Conservation (phyloP, 768 basidiomycete species). For the Pleurotus eryngii region DNA sequence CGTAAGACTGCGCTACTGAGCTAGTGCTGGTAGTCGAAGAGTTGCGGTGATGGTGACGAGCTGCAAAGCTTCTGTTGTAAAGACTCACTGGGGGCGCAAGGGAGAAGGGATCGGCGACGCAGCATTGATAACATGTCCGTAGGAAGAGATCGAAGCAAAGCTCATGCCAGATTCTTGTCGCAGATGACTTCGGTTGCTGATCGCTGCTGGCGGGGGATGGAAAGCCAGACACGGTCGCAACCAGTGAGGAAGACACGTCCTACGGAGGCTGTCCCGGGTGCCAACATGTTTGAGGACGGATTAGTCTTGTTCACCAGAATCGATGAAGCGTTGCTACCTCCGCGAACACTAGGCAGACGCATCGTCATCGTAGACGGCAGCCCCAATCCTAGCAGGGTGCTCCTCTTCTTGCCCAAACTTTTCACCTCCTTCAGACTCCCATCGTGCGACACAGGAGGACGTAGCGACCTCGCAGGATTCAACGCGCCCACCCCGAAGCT, state of each 20-base stretch:
- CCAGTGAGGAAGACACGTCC: slow-evolving; percentile 24
- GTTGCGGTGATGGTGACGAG: slow-evolving; percentile 39
- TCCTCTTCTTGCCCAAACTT: slow-evolving; percentile 54
- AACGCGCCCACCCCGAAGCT: slow-evolving; percentile 69
- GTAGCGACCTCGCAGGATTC: slow-evolving; percentile 22
- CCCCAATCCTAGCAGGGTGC: slow-evolving; percentile 59
- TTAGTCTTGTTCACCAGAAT: slow-evolving; percentile 12
- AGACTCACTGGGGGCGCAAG: slow-evolving; percentile 67
- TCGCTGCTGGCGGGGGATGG: slow-evolving; percentile 48
- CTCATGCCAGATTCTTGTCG: slow-evolving; percentile 64
- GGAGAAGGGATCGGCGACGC: slow-evolving; percentile 68
- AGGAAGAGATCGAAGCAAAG: slow-evolving; percentile 78
- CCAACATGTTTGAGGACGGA: neutral
- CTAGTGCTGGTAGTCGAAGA: slow-evolving; percentile 59
- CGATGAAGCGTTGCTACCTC: slow-evolving; percentile 36
- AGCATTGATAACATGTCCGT: slow-evolving; percentile 60
- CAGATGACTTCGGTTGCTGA: slow-evolving; percentile 36
- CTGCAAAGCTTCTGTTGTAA: slow-evolving; percentile 62
- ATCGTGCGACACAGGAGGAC: slow-evolving; percentile 17
- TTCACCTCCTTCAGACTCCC: slow-evolving; percentile 21
- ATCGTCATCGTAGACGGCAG: slow-evolving; percentile 49
- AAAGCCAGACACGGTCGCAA: slow-evolving; percentile 51
- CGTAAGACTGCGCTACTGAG: slow-evolving; percentile 57
- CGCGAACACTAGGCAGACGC: slow-evolving; percentile 38
- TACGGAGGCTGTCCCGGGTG: slow-evolving; percentile 28